Evolutionary conservation across 352 stramenopile species (phyloP).

Genomic region (Globisporangium nodosum): DNA sequence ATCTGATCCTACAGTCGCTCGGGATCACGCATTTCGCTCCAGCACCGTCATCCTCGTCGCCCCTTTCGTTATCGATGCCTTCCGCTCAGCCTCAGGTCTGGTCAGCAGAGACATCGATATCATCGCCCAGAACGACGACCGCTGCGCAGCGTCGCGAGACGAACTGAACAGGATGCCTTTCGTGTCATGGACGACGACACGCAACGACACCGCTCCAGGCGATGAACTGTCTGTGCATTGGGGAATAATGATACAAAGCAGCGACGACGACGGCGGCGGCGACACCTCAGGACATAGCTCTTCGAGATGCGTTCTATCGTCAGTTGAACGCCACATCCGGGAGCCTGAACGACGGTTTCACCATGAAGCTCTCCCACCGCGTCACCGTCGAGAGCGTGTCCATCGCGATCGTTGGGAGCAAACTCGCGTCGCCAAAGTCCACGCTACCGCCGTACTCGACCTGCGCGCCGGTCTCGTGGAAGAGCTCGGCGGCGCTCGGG

Average conservation of each 20-base stretch:
- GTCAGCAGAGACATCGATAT: too few species aligned
- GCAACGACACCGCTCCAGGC: too few species aligned
- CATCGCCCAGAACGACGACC: too few species aligned
- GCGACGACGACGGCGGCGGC: conserved; percentile 6
- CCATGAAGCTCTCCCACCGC: conserved; percentile 62
- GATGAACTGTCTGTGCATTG: too few species aligned
- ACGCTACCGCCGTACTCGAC: conserved; percentile 67
- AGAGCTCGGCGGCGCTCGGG: conserved; percentile 11
- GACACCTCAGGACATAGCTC: neutral
- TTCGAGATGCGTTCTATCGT: neutral
- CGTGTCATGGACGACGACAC: too few species aligned
- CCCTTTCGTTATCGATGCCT: too few species aligned
- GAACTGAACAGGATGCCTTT: too few species aligned
- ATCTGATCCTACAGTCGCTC: conserved; percentile 49
- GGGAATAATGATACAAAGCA: neutral
- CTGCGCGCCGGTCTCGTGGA: conserved; percentile 36
- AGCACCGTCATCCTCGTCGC: neutral
- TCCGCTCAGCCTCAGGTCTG: too few species aligned
- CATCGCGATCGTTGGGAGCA: conserved; percentile 48
- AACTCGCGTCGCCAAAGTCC: conserved; percentile 49
- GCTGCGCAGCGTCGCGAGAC: too few species aligned
- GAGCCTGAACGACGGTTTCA: conserved; percentile 48
- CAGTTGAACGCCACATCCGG: conserved; percentile 1
- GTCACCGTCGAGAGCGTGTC: conserved; percentile 59
- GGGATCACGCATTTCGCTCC: conserved; percentile 20